Evolutionary conservation across 805 yeast species (phyloP).

Genomic region (Crinitomyces ghanaensis): DNA sequence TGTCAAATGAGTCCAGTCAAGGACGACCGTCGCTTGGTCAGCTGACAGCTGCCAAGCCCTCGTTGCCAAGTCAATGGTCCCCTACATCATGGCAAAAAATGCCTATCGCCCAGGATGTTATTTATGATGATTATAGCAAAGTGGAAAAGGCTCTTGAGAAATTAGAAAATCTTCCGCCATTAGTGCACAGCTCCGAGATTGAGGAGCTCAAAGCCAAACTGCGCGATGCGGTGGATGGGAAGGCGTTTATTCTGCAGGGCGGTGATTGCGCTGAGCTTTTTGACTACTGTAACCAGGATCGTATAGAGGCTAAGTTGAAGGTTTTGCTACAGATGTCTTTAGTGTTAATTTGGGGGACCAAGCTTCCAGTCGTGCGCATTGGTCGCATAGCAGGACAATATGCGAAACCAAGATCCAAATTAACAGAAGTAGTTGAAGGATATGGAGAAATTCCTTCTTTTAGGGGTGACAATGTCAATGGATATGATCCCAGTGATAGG

Average conservation of each 20-base stretch:
- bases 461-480: slow-evolving; percentile 34
- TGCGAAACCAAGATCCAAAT: slow-evolving; percentile 35
- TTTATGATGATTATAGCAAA: slow-evolving; percentile 28
- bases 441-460: slow-evolving; percentile 29
- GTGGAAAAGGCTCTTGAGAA: slow-evolving; percentile 32
- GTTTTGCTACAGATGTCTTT: slow-evolving; percentile 33
- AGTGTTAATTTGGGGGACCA: slow-evolving; percentile 34
- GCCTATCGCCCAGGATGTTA: slow-evolving; percentile 34
- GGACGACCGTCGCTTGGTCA: slow-evolving; percentile 7
- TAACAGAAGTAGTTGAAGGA: slow-evolving; percentile 32
- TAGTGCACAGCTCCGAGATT: slow-evolving; percentile 30
- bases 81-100: slow-evolving; percentile 33
- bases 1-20: slow-evolving; percentile 18
- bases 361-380: slow-evolving; percentile 30
- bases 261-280: slow-evolving; percentile 36
- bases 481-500: slow-evolving; percentile 29
- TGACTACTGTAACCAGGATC: slow-evolving; percentile 31
- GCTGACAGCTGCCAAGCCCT: slow-evolving; percentile 1
- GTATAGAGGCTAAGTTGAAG: slow-evolving; percentile 32
- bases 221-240: slow-evolving; percentile 31
- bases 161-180: slow-evolving; percentile 32
- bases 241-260: slow-evolving; percentile 34
- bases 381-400: slow-evolving; percentile 36
- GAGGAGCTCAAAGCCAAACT: slow-evolving; percentile 25
- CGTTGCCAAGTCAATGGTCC: slow-evolving; percentile 21